phyloP scores from a whole-genome alignment of 257 asterid species.

The Nicotiana benthamiana region DNA sequence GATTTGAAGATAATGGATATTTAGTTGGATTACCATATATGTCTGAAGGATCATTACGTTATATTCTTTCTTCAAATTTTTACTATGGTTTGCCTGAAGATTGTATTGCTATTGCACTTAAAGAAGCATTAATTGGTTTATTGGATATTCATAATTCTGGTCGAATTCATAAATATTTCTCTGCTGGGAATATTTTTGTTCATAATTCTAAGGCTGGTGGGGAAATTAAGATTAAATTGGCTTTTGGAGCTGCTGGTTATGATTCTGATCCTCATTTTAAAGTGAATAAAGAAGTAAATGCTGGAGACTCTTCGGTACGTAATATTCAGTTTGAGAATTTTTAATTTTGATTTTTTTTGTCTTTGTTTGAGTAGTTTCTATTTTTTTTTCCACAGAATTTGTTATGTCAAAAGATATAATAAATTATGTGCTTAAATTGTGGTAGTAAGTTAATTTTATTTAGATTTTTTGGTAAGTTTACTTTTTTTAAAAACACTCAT shows the following conservation, averaged over 20 bases:
- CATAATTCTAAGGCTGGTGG: neutral
- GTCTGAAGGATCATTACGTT: slow-evolving; percentile 5
- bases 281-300: too few relatives aligned
- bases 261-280: neutral
- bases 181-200: neutral
- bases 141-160: neutral
- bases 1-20: neutral
- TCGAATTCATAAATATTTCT: neutral
- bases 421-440: too few relatives aligned
- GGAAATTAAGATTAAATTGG: neutral
- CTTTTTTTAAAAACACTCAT: neutral
- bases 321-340: too few relatives aligned
- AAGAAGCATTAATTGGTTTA: neutral
- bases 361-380: neutral
- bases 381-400: too few relatives aligned
- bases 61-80: neutral
- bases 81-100: neutral
- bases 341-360: too few relatives aligned
- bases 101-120: slow-evolving; percentile 4
- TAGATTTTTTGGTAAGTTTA: too few relatives aligned
- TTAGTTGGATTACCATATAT: neutral
- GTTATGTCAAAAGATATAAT: neutral
- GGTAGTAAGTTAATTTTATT: too few relatives aligned
- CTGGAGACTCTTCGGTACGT: too few relatives aligned
- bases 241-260: neutral